These are phyloP conservation scores for Nasturtium officinale DNA, from an alignment of 345 rosid genomes.

Conservation along the genomic window DNA sequence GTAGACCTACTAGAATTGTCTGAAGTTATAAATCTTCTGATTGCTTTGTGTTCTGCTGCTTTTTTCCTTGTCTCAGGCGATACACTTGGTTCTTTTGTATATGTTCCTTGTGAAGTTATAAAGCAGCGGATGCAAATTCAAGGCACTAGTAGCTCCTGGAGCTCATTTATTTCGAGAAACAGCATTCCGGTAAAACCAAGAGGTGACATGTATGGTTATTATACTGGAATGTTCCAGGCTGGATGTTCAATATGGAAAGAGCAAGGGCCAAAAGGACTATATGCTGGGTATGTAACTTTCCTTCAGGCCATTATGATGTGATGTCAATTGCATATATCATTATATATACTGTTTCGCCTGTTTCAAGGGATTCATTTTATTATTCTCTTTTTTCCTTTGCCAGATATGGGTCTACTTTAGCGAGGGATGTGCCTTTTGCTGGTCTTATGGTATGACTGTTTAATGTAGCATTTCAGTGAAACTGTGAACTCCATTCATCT, in stretches of 20 bases:
- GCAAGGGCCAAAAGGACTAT: conserved; percentile 84
- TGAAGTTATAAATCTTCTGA: conserved; percentile 25
- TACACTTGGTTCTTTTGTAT: conserved; percentile 86
- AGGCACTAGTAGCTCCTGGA: conserved; percentile 81
- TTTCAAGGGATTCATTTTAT: not conserved
- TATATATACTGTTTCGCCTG: not conserved
- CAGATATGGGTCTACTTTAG: conserved; percentile 91
- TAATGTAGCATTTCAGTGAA: not conserved
- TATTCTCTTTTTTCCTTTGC: conserved; percentile 23
- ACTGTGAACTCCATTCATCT: conserved; percentile 1
- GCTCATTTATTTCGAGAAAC: conserved; percentile 53
- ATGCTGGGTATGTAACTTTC: conserved; percentile 68
- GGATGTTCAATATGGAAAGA: conserved; percentile 82
- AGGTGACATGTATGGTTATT: conserved; percentile 68
- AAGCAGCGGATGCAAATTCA: conserved; percentile 99
- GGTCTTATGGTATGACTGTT: conserved; percentile 79
- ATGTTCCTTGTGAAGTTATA: conserved; percentile 96
- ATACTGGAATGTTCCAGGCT: conserved; percentile 87
- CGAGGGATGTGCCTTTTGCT: conserved; percentile 95
- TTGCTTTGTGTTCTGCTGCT: conserved; percentile 31
- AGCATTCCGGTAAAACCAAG: conserved; percentile 49
- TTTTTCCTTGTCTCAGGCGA: conserved; percentile 66
- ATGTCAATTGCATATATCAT: not conserved
- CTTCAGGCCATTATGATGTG: conserved; percentile 19
- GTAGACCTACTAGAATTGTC: conserved; percentile 9